These are phyloP conservation scores for Pseudogymnoascus sp. DNA, from an alignment of 2,329 filamentous ascomycete species.

Conservation along the genomic window DNA sequence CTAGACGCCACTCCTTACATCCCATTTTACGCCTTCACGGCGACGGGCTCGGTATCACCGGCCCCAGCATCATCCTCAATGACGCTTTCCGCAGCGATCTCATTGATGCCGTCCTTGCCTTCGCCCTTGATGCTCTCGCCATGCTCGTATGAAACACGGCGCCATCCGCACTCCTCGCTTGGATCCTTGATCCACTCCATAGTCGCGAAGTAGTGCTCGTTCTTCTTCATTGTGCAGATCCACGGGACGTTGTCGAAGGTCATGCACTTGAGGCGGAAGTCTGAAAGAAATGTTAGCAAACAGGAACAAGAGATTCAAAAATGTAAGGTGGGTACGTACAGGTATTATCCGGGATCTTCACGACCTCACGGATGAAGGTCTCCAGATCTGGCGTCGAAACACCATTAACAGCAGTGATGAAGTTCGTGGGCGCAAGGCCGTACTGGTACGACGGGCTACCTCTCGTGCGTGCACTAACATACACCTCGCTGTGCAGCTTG, in stretches of 20 bases:
- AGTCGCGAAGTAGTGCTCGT: slow-evolving; percentile 85
- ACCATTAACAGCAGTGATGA: slow-evolving; percentile 93
- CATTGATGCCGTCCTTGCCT: slow-evolving; percentile 30
- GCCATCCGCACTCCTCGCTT: slow-evolving; percentile 53
- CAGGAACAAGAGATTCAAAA: slow-evolving; percentile 9
- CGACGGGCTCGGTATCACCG: neutral
- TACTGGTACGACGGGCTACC: slow-evolving; percentile 84
- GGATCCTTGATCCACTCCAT: slow-evolving; percentile 62
- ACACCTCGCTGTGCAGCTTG: slow-evolving; percentile 92
- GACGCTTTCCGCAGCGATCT: slow-evolving; percentile 17
- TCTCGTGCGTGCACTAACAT: slow-evolving; percentile 78
- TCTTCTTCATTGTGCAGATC: slow-evolving; percentile 99
- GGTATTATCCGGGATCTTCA: slow-evolving; percentile 88
- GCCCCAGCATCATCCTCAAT: neutral
- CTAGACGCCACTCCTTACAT: neutral
- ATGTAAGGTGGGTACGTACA: slow-evolving; percentile 44
- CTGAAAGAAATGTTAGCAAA: slow-evolving; percentile 32
- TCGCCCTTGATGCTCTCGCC: slow-evolving; percentile 47
- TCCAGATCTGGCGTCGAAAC: slow-evolving; percentile 74
- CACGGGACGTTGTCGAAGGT: slow-evolving; percentile 98
- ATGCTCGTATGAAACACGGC: slow-evolving; percentile 53
- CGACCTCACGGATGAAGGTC: slow-evolving; percentile 71
- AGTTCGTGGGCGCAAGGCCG: slow-evolving; percentile 90
- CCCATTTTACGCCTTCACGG: neutral
- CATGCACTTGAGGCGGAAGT: slow-evolving; percentile 94